Percentiles rank a stretch among this genome's conserved stretches.
Conservation (phyloP, 345 rosid genomes). For the Eucalyptus globulus region DNA sequence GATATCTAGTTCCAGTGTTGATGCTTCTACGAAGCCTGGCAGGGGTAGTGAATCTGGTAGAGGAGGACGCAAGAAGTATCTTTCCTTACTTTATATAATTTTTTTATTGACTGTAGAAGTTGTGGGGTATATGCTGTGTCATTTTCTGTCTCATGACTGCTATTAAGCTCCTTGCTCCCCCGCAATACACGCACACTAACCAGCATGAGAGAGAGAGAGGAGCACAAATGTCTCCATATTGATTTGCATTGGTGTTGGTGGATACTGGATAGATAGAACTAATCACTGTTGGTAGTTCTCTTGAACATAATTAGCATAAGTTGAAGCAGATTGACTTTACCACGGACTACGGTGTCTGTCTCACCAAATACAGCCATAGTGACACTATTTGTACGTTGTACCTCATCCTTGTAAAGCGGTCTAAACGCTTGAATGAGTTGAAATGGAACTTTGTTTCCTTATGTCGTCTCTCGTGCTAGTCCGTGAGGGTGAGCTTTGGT, state of each 20-base stretch:
- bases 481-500: background rate
- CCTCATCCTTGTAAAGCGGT: background rate
- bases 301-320: background rate
- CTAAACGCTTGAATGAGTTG: background rate
- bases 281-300: background rate
- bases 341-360: background rate
- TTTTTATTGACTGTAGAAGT: background rate
- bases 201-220: background rate
- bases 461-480: background rate
- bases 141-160: background rate
- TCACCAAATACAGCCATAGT: background rate
- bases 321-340: background rate
- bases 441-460: background rate
- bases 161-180: background rate
- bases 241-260: background rate
- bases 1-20: conserved; percentile 25
- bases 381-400: background rate
- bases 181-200: background rate
- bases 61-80: conserved; percentile 96
- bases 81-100: background rate
- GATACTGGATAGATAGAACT: background rate
- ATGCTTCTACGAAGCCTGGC: conserved; percentile 36
- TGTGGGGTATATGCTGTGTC: background rate
- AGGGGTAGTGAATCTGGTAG: conserved; percentile 67
- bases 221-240: background rate